Conservation (phyloP, 768 basidiomycete genomes). For the Vishniacozyma victoriae region DNA sequence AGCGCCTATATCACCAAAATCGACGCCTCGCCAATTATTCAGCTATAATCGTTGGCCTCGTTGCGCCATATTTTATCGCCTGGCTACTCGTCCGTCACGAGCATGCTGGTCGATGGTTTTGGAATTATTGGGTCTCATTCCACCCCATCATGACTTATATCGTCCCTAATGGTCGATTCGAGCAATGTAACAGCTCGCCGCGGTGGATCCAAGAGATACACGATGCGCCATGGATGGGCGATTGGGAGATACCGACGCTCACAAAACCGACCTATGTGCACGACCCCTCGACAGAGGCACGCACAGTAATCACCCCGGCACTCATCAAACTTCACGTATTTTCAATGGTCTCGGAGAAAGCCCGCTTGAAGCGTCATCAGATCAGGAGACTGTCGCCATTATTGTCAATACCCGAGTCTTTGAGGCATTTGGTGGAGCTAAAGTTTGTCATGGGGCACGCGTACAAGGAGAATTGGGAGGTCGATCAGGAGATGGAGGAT, state of each 20-base stretch:
- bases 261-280: slow-evolving; percentile 6
- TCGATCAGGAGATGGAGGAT: slow-evolving; percentile 6
- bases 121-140: slow-evolving; percentile 11
- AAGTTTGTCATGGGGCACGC: slow-evolving; percentile 21
- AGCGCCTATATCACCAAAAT: no score
- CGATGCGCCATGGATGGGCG: slow-evolving; percentile 22
- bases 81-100: no score
- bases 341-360: slow-evolving; percentile 8
- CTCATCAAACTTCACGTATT: slow-evolving; percentile 21
- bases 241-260: slow-evolving; percentile 11
- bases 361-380: slow-evolving; percentile 6
- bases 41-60: no score
- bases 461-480: not conserved
- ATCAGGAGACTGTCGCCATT: slow-evolving; percentile 7
- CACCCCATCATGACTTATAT: slow-evolving; percentile 11
- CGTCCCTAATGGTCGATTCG: slow-evolving; percentile 13
- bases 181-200: slow-evolving; percentile 7
- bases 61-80: no score
- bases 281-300: not conserved
- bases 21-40: no score
- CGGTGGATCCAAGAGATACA: slow-evolving; percentile 17
- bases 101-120: slow-evolving; percentile 24
- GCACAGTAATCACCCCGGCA: not conserved
- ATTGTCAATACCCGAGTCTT: slow-evolving; percentile 9
- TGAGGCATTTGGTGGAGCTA: slow-evolving; percentile 18